These are phyloP conservation scores for Populus hybrid DNA, from an alignment of 441 rosid genomes.

Conservation along the genomic window DNA sequence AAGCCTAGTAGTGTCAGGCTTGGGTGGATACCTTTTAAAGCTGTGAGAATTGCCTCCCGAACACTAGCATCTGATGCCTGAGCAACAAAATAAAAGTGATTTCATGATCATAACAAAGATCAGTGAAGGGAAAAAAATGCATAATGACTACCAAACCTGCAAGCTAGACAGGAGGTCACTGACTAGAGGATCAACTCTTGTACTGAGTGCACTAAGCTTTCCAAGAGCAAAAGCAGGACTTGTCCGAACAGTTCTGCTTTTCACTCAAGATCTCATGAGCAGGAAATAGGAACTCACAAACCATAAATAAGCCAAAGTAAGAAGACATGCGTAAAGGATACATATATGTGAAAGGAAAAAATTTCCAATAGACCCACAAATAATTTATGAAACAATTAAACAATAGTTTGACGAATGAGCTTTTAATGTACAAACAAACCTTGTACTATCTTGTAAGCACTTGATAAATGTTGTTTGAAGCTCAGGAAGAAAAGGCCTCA, in stretches of 20 bases:
- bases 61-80: slow-evolving; percentile 85
- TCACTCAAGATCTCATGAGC: slow-evolving; percentile 16
- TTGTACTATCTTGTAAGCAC: slow-evolving; percentile 89
- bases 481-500: slow-evolving; percentile 98
- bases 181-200: slow-evolving; percentile 93
- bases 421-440: slow-evolving; percentile 41
- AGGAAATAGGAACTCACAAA: neutral
- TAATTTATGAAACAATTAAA: neutral
- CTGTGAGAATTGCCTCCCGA: slow-evolving; percentile 88
- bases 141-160: slow-evolving; percentile 48
- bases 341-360: neutral
- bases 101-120: slow-evolving; percentile 9
- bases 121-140: neutral
- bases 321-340: neutral
- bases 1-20: neutral
- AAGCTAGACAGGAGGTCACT: slow-evolving; percentile 85
- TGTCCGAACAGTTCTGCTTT: slow-evolving; percentile 83
- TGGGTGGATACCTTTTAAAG: slow-evolving; percentile 71
- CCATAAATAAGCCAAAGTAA: neutral
- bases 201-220: slow-evolving; percentile 97
- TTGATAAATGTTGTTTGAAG: slow-evolving; percentile 97
- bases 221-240: slow-evolving; percentile 99
- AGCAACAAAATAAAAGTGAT: slow-evolving; percentile 1
- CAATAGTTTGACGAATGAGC: neutral
- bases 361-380: neutral